phyloP scores from a whole-genome alignment of 2,329 filamentous ascomycete genomes.

The Paramyrothecium roridum region DNA sequence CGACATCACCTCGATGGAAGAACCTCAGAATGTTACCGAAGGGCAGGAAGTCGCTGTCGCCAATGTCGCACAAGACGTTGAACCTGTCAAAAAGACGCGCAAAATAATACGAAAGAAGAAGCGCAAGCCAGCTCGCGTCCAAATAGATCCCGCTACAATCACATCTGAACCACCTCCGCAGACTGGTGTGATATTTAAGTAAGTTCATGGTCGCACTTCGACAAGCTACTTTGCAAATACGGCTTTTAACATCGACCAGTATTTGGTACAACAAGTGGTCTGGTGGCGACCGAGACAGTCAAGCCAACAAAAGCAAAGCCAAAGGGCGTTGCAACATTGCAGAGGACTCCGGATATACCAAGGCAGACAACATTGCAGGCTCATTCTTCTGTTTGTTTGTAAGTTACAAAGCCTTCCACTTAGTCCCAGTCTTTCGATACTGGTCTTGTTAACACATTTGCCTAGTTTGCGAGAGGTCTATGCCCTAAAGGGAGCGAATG shows the following conservation, averaged over 20 bases:
- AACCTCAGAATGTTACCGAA: neutral
- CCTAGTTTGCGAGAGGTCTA: slow-evolving; percentile 68
- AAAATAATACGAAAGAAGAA: slow-evolving; percentile 91
- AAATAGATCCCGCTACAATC: slow-evolving; percentile 82
- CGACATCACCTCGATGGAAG: neutral
- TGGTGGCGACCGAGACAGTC: slow-evolving; percentile 90
- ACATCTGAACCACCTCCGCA: slow-evolving; percentile 84
- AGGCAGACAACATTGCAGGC: slow-evolving; percentile 71
- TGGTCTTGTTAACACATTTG: neutral
- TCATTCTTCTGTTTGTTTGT: slow-evolving; percentile 85
- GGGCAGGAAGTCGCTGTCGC: neutral
- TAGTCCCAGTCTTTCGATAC: neutral
- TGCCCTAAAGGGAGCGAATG: slow-evolving; percentile 90
- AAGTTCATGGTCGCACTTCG: neutral
- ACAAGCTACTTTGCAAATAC: neutral
- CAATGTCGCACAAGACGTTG: neutral
- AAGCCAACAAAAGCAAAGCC: slow-evolving; percentile 77
- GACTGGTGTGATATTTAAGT: slow-evolving; percentile 90
- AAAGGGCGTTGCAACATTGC: slow-evolving; percentile 84
- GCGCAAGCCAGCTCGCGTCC: slow-evolving; percentile 74
- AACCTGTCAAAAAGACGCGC: neutral
- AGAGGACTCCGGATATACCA: slow-evolving; percentile 74
- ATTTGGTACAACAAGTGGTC: slow-evolving; percentile 99
- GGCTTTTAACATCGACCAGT: neutral
- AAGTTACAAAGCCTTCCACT: too few species aligned